A percentile compares a stretch with the other conserved stretches of the same genome.
These are phyloP conservation scores for Magnusiomyces tetraspermus DNA, from an alignment of 1,139 yeast species.

Conservation along the genomic window DNA sequence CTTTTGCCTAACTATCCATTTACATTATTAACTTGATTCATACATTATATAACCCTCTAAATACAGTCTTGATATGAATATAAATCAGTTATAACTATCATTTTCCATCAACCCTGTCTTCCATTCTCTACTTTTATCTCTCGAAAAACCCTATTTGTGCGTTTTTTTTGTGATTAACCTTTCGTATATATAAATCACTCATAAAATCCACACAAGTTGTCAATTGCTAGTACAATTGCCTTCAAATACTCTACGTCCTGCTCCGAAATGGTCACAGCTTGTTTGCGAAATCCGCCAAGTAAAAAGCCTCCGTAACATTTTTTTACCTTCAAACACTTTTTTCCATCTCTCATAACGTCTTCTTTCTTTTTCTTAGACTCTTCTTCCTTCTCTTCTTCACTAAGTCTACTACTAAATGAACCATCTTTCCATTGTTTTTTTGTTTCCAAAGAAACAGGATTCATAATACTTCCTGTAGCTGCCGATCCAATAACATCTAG, in stretches of 20 bases:
- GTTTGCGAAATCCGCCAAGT: conserved; percentile 42
- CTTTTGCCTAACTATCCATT: no score
- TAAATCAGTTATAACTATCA: no score
- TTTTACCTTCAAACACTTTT: conserved; percentile 31
- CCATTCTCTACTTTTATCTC: no score
- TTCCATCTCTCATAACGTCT: neutral
- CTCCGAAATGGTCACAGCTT: conserved; percentile 32
- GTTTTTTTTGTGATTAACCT: no score
- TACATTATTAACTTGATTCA: no score
- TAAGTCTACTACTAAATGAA: neutral
- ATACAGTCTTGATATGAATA: no score
- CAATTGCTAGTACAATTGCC: conserved; percentile 27
- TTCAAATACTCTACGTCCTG: conserved; percentile 42
- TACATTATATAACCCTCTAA: no score
- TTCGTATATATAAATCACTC: neutral
- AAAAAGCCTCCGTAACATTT: conserved; percentile 51
- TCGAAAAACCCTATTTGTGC: no score
- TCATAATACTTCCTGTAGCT: neutral
- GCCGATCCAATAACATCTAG: neutral
- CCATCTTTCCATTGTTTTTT: neutral
- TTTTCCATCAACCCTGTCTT: no score
- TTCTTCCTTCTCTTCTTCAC: conserved; percentile 2
- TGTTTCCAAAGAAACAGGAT: neutral
- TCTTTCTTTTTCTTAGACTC: conserved; percentile 1
- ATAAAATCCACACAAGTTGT: conserved; percentile 19